These are phyloP conservation scores for Cutaneotrichosporon sp. DNA, from an alignment of 1,284 basidiomycete genomes.

Conservation along the genomic window DNA sequence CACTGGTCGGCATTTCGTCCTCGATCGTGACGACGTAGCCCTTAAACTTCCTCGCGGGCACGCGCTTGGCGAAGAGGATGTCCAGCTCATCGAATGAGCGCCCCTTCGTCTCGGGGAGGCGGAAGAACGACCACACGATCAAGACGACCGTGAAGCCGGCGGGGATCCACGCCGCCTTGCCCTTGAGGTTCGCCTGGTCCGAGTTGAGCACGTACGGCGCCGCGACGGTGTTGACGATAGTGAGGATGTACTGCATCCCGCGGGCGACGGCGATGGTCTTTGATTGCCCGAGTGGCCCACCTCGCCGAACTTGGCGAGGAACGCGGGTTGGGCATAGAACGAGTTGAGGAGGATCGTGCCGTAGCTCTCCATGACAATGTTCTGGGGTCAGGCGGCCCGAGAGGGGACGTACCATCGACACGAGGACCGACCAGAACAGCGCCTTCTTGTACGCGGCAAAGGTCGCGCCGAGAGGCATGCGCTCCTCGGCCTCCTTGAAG, in stretches of 20 bases:
- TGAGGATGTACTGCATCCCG: conserved; percentile 52
- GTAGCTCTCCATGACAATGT: conserved; percentile 16
- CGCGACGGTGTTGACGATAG: conserved; percentile 16
- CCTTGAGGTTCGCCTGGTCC: conserved; percentile 22
- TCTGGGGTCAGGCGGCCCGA: not conserved
- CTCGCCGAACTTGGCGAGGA: conserved; percentile 13
- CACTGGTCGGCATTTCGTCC: not conserved
- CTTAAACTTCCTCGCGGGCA: conserved; percentile 29
- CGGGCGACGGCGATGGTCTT: conserved; percentile 57
- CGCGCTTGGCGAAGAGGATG: conserved; percentile 42
- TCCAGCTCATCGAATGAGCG: conserved; percentile 49
- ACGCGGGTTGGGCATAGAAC: conserved; percentile 17
- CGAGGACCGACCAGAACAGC: conserved; percentile 1
- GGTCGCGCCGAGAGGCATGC: not conserved
- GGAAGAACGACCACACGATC: conserved; percentile 37
- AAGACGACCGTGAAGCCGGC: conserved; percentile 36
- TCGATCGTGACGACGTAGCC: not conserved
- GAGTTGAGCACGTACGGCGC: conserved; percentile 24
- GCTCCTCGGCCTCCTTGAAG: conserved; percentile 3
- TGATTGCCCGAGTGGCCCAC: conserved; percentile 19
- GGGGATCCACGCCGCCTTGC: conserved; percentile 37
- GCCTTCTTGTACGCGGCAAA: not conserved
- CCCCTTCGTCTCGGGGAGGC: conserved; percentile 46
- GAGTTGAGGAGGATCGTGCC: conserved; percentile 4
- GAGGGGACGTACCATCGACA: conserved; percentile 3